Base-by-base conservation (phyloP, 164 flowering plant genomes). In the Amborella trichopoda region DNA sequence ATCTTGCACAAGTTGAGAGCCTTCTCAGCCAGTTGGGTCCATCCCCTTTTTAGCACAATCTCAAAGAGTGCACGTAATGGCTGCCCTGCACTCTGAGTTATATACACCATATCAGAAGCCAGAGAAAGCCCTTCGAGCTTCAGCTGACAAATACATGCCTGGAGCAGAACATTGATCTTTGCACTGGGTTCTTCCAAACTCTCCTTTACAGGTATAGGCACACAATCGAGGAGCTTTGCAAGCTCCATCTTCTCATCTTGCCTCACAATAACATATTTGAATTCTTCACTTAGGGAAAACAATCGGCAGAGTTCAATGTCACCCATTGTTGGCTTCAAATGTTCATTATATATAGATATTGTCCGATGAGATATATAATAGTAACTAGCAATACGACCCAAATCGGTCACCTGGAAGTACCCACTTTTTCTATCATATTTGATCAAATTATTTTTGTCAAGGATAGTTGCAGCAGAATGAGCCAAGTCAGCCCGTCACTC, bases 51-150 rank as follows among this genome's bases (percentile, higher is more conserved):
- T 58, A 93, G 42, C 19, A 83, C 89, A 61, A 93, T 93, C 68
- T 93, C 99, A 62, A 88, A 93, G 40, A 93, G 87, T 30, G 99
- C 91, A 22, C 99, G 77, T 68, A 85, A 17, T 46, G 88, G 89
- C 44, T 96, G 96, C 26, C 95, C 99, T 8, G 96, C 99, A 75
- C 96, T 93, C 97, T 91, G 96, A 52, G 99, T 88, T 16, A 88
- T 83, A 59, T 42, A 93, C 49, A 93, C 95, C 99, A 93, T 93
- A 62, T 93, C 99, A 40, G 96, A 88, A 37, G 94, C 74, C 57
- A 93, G 55, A n/a, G 99, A 88, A 44, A 88, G 80, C 41, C 95
- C 96, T 67, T 93, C 96, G 45, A 93, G 94, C 80, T 93, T 88
- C 49, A 93, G 59, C 66, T 72, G 89, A 14, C 96, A 85, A 50